Conservation (phyloP, 192 early-diverging fungal genomes). For the Coemansia sp. region DNA sequence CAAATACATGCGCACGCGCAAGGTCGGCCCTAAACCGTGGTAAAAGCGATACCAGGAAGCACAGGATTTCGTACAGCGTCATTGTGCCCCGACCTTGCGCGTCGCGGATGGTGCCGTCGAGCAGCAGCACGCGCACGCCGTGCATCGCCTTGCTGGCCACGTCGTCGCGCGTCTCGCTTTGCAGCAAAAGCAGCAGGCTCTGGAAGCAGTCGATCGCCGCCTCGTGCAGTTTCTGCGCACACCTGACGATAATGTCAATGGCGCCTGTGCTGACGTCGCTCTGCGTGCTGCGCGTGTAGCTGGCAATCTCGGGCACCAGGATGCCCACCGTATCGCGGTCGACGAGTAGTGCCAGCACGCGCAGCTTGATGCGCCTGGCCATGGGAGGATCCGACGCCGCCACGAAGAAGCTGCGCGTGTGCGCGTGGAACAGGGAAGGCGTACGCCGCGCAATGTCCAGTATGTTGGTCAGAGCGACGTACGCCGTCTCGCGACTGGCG, state of each 20-base stretch:
- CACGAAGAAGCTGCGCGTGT: slow-evolving; percentile 78
- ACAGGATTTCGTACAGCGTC: slow-evolving; percentile 50
- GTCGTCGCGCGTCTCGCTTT: slow-evolving; percentile 16
- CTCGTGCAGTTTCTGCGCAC: slow-evolving; percentile 48
- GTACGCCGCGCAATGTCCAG: slow-evolving; percentile 65
- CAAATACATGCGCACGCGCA: slow-evolving; percentile 83
- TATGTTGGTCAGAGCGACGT: slow-evolving; percentile 74
- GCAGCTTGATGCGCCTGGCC: slow-evolving; percentile 79
- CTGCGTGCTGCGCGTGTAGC: slow-evolving; percentile 33
- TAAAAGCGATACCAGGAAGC: slow-evolving; percentile 24
- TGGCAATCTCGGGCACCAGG: slow-evolving; percentile 72
- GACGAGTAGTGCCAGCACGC: slow-evolving; percentile 72
- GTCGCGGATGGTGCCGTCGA: slow-evolving; percentile 47
- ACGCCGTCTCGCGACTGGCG: slow-evolving; percentile 72
- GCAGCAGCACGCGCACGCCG: slow-evolving; percentile 29
- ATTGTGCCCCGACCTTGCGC: slow-evolving; percentile 20
- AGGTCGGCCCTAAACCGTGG: slow-evolving; percentile 19
- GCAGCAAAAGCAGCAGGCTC: slow-evolving; percentile 30
- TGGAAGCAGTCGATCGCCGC: slow-evolving; percentile 47
- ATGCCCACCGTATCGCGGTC: slow-evolving; percentile 63
- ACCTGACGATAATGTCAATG: slow-evolving; percentile 30
- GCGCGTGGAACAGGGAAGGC: slow-evolving; percentile 68
- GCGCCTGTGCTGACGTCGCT: slow-evolving; percentile 31
- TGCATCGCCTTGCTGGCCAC: slow-evolving; percentile 28
- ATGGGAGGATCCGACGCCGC: slow-evolving; percentile 73